Conservation (phyloP, 148 eudicot species). For the Rhododendron vialii region DNA sequence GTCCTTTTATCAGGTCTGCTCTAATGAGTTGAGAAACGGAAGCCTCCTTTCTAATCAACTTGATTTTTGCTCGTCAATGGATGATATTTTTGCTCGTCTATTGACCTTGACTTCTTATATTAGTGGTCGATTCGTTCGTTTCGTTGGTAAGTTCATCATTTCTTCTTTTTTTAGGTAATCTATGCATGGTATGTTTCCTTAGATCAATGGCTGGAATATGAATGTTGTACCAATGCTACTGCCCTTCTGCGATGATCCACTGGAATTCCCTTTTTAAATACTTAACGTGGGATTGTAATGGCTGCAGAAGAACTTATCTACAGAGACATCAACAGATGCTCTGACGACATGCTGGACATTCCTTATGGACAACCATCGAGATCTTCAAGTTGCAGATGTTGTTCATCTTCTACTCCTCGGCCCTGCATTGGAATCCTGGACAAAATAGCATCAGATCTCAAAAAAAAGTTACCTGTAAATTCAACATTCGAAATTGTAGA, state of each 20-base stretch:
- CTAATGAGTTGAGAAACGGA: constrained; percentile 16
- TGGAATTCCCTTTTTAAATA: neutral
- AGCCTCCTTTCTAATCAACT: constrained; percentile 16
- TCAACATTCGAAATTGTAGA: constrained; percentile 30
- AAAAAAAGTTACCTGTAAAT: constrained; percentile 23
- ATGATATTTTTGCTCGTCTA: constrained; percentile 57
- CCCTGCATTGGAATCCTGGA: constrained; percentile 22
- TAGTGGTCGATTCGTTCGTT: constrained; percentile 41
- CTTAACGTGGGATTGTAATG: neutral
- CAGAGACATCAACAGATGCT: constrained; percentile 38
- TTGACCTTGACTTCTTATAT: constrained; percentile 56
- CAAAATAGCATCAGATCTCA: constrained; percentile 18
- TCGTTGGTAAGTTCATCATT: constrained; percentile 51
- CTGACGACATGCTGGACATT: constrained; percentile 22
- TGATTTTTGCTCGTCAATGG: constrained; percentile 42
- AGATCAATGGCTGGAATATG: neutral
- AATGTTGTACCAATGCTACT: neutral
- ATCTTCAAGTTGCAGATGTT: constrained; percentile 23
- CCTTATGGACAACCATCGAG: constrained; percentile 22
- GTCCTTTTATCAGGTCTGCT: constrained; percentile 15
- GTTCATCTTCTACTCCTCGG: constrained; percentile 27
- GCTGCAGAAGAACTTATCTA: constrained; percentile 48
- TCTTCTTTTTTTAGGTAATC: neutral
- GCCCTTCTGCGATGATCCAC: neutral
- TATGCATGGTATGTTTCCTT: neutral